Base-by-base conservation (phyloP, 305 asterid species). In the Fraxinus xanthoxyloides region DNA sequence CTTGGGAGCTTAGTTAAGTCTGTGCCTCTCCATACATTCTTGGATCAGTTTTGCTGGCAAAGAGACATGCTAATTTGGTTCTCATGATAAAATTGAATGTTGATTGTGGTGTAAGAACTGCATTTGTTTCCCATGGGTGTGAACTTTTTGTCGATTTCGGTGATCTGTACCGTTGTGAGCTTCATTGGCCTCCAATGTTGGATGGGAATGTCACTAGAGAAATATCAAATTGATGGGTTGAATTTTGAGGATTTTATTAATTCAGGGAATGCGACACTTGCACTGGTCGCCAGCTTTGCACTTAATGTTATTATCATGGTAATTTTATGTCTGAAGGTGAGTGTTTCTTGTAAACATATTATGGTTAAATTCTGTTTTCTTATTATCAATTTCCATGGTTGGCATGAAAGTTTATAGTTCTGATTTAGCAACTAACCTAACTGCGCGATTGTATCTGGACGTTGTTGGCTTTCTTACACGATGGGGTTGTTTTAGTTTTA, bases 271-370 rank as follows among this genome's bases (percentile, higher is more conserved):
- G 91, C 86, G 61, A 89, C 93, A 76, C 67, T 92, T 84, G 87
- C 82, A 26, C 85, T 93, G 93, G 92, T 87, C 78, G 91, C 90
- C 85, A 82, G 88, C 90, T 91, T 93, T 85, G 93, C 86, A 46
- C 85, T 90, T 77, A 92, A 91, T 86, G 75, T 85, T 74, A 83
- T 86, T 83, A 73, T 87, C 83, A 82, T 88, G 80, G 83, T 93
- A 78, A 80, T 87, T 80, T 87, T 93, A 86, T 87, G 91, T 85
- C 91, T 93, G 75, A 93, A 93, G 97, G 98, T 93, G 78, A 73
- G 32, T 74, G 63, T 77, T 78, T 56, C 38, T 59, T 59, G 2
- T 23, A 2, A 61, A 24, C 31, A 8, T 23, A 1, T 61, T 61
- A 2, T 61, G 15, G 32, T 61, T 61, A 61, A 61, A 61, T 61